Conservation (phyloP, 129 eudicot species). For the Rutidosis leptorrhynchoides region DNA sequence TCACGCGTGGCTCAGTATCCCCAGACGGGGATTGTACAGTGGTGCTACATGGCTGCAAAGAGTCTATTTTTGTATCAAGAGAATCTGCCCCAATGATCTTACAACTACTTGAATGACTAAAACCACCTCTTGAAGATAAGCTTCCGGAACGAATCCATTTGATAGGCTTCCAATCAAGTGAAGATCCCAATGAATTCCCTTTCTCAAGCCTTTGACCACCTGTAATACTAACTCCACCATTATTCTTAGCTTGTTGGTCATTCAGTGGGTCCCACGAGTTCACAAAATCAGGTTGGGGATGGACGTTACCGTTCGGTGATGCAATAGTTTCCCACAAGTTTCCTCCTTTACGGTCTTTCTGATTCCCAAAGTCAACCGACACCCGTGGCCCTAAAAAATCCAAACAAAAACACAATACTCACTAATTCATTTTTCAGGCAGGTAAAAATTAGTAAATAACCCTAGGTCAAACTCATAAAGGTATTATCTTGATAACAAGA, state of each 20-base stretch:
- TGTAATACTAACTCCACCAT: constrained; percentile 37
- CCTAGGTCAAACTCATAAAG: neutral
- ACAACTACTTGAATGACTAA: constrained; percentile 70
- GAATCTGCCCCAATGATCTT: constrained; percentile 63
- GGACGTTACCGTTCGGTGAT: constrained; percentile 50
- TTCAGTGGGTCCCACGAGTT: constrained; percentile 47
- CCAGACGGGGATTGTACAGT: constrained; percentile 52
- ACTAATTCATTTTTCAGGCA: constrained; percentile 20
- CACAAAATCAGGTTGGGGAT: constrained; percentile 40
- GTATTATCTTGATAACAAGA: neutral
- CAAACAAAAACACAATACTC: constrained; percentile 23
- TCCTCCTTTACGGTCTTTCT: constrained; percentile 57
- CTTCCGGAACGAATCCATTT: constrained; percentile 91
- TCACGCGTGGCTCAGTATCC: constrained; percentile 46
- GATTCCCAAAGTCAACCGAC: constrained; percentile 33
- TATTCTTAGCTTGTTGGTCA: constrained; percentile 49
- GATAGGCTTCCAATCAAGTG: constrained; percentile 75
- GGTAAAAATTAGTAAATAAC: constrained; percentile 11
- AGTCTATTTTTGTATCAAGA: constrained; percentile 41
- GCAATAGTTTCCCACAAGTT: constrained; percentile 43
- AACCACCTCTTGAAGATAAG: constrained; percentile 72
- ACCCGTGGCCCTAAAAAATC: constrained; percentile 49
- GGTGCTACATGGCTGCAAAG: constrained; percentile 25
- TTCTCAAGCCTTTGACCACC: constrained; percentile 49
- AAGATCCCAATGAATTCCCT: constrained; percentile 47